These are phyloP conservation scores for sunflower (Helianthus annuus) DNA, from an alignment of 129 eudicot species.

Conservation along the genomic window DNA sequence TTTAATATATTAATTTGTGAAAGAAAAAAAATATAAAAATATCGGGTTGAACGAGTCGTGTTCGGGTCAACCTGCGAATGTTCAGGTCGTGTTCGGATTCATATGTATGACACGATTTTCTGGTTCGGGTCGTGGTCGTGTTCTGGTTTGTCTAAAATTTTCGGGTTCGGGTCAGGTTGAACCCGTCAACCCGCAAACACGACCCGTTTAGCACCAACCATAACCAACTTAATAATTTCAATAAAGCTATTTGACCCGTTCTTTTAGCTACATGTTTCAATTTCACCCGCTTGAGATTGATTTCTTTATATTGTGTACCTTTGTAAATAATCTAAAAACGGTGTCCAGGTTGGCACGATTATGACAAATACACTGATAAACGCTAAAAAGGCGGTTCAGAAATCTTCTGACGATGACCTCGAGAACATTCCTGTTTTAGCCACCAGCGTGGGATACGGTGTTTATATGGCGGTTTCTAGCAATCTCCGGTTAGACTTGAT, in stretches of 20 bases:
- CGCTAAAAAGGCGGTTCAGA: conserved; percentile 66
- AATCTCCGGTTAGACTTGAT: conserved; percentile 69
- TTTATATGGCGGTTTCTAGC: conserved; percentile 90
- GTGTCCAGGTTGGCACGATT: conserved; percentile 69
- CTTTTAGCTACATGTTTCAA: neutral
- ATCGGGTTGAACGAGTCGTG: no score
- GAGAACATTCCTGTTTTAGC: conserved; percentile 74
- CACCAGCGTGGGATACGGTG: conserved; percentile 87
- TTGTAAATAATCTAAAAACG: conserved; percentile 5
- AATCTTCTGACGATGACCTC: conserved; percentile 47
- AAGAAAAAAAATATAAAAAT: no score
- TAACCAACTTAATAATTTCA: neutral
- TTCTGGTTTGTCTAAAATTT: no score
- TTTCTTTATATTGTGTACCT: neutral
- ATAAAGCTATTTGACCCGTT: neutral
- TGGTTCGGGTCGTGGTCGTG: no score
- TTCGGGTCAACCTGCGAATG: no score
- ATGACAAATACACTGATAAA: conserved; percentile 70
- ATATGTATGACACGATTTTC: no score
- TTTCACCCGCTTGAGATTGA: neutral
- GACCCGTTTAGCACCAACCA: neutral
- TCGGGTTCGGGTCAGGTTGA: no score
- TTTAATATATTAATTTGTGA: no score
- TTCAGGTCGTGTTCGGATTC: no score
- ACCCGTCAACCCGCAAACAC: no score